phyloP scores from a whole-genome alignment of 1,139 yeast genomes.

The Zygoascus hellenicus region DNA sequence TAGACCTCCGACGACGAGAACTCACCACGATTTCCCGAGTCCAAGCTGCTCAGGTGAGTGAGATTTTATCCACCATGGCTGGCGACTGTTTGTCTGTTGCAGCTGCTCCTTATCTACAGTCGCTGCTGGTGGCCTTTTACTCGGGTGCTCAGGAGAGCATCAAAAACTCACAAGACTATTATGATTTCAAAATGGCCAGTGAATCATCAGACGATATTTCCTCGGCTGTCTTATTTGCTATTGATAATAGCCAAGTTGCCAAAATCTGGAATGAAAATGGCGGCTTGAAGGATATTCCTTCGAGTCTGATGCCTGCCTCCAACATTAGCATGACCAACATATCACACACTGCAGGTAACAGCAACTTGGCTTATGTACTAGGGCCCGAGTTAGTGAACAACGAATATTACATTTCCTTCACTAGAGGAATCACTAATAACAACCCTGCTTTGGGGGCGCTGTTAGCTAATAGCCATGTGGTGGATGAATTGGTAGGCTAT shows the following conservation, averaged over 20 bases:
- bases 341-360: slow-evolving; percentile 12
- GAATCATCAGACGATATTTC: slow-evolving; percentile 26
- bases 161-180: slow-evolving; percentile 12
- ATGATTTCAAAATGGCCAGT: slow-evolving; percentile 21
- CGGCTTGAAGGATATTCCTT: neutral
- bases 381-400: slow-evolving; percentile 22
- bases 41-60: slow-evolving; percentile 73
- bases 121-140: slow-evolving; percentile 24
- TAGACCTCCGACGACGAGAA: slow-evolving; percentile 60
- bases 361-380: slow-evolving; percentile 16
- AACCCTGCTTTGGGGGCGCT: slow-evolving; percentile 21
- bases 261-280: slow-evolving; percentile 1
- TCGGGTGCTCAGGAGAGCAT: slow-evolving; percentile 22
- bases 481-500: slow-evolving; percentile 53
- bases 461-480: slow-evolving; percentile 11
- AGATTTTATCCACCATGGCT: slow-evolving; percentile 54
- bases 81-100: slow-evolving; percentile 46
- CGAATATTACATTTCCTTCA: slow-evolving; percentile 22
- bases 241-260: slow-evolving; percentile 9
- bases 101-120: slow-evolving; percentile 27
- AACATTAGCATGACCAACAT: slow-evolving; percentile 10
- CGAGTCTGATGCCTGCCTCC: slow-evolving; percentile 17
- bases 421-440: slow-evolving; percentile 24
- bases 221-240: slow-evolving; percentile 23
- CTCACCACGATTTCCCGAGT: slow-evolving; percentile 73